Percentiles rank a stretch among this genome's conserved stretches.
These are phyloP conservation scores for Phytophthora hibernalis DNA, from an alignment of 352 stramenopile species.

Conservation along the genomic window DNA sequence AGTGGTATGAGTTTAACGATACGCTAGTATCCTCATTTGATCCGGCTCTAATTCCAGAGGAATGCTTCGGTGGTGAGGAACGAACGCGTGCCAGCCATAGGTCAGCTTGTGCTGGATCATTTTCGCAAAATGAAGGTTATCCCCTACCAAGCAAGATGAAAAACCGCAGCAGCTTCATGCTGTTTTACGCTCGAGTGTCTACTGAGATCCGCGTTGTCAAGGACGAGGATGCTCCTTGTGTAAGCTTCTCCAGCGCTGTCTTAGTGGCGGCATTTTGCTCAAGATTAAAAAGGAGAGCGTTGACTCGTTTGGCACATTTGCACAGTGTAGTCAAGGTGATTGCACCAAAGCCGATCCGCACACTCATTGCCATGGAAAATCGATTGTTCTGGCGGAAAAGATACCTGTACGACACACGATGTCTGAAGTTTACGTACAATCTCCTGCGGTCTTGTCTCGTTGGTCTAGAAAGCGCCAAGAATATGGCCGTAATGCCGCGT, in stretches of 20 bases:
- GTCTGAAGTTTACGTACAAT: slow-evolving; percentile 83
- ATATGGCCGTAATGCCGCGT: slow-evolving; percentile 47
- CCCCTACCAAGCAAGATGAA: slow-evolving; percentile 60
- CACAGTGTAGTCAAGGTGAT: slow-evolving; percentile 60
- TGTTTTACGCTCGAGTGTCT: slow-evolving; percentile 78
- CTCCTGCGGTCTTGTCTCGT: slow-evolving; percentile 71
- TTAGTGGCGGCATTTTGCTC: slow-evolving; percentile 51
- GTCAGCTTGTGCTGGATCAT: slow-evolving; percentile 19
- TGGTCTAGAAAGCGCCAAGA: slow-evolving; percentile 45
- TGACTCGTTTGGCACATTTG: slow-evolving; percentile 50
- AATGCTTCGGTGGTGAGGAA: slow-evolving; percentile 78
- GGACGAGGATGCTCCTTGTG: slow-evolving; percentile 27
- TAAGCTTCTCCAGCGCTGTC: slow-evolving; percentile 34
- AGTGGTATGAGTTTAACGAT: slow-evolving; percentile 92
- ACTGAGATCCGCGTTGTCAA: slow-evolving; percentile 44
- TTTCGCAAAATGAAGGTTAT: slow-evolving; percentile 27
- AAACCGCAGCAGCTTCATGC: slow-evolving; percentile 89
- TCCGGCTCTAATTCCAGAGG: slow-evolving; percentile 63
- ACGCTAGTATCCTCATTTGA: slow-evolving; percentile 86
- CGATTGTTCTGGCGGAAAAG: slow-evolving; percentile 87
- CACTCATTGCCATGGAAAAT: slow-evolving; percentile 85
- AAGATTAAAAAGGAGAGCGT: slow-evolving; percentile 42
- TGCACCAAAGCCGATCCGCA: slow-evolving; percentile 73
- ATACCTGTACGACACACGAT: slow-evolving; percentile 82
- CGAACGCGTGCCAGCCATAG: slow-evolving; percentile 26